Base-by-base conservation (phyloP, 768 basidiomycete species). In the Suillus paluster region DNA sequence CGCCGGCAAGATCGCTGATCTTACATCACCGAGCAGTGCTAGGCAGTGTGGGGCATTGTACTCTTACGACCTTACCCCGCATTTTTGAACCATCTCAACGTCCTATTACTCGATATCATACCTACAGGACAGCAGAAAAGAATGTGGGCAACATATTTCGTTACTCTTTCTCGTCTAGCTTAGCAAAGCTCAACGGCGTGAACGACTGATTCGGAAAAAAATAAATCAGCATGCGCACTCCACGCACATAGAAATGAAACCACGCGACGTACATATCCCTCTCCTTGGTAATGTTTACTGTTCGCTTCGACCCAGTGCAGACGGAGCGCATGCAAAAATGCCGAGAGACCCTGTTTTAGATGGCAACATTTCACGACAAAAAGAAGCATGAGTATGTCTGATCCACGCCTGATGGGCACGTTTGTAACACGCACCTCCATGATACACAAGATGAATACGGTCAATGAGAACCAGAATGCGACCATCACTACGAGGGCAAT, bases 221-320 rank as follows among this genome's bases (percentile, higher is more conserved):
- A 63, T 67, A 63, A 44, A 72, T 75, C 64, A 73, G 69, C 68
- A 69, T 62, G 67, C 64, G 66, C 50, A 36, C 49, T 54, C 66
- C 70, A 71, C 71, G 69, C 52, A 58, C 59, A 55, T 69, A 64
- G 59, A 61, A 45, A 56, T 46, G 58, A 45, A 33, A 39, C n/a
- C 41, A 33, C 54, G 59, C 62, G 62, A 89, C 90, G 75, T 79
- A 94, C 93, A 81, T 95, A 86, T 75, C 94, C 95, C 62, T 85
- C 91, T 38, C 92, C 95, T 75, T 91, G 87, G 73, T 91, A 97
- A 72, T 95, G 94, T 82, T 97, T 97, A 79, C 95, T 95, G 80
- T 97, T 97, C 58, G 90, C 94, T 77, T 99, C 96, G 62, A 98
- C 97, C 95, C 97, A 99, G 77, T 98, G 97, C 67, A 98, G 83